These are phyloP conservation scores for Agrocybe pediades DNA, from an alignment of 768 basidiomycete genomes.

Conservation along the genomic window DNA sequence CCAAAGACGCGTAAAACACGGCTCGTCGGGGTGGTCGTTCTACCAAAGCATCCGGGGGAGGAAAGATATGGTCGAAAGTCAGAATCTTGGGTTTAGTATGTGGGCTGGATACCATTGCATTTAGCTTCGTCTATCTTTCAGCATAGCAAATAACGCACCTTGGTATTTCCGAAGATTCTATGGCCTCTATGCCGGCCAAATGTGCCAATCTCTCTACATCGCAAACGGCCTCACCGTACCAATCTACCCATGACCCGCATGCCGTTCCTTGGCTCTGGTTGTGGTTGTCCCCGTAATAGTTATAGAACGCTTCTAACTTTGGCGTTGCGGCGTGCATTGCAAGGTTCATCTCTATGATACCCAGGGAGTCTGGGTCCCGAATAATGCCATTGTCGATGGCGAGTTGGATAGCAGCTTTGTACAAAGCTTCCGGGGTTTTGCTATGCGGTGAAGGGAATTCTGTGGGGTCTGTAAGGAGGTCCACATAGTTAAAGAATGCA, in stretches of 20 bases:
- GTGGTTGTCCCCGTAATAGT: constrained; percentile 56
- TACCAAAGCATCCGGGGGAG: constrained; percentile 44
- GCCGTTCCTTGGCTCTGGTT: constrained; percentile 28
- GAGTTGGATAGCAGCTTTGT: constrained; percentile 55
- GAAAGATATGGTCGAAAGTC: constrained; percentile 79
- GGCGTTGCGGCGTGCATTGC: constrained; percentile 80
- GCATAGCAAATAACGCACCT: constrained; percentile 26
- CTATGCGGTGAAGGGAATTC: constrained; percentile 32
- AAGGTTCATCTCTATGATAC: constrained; percentile 69
- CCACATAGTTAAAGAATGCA: constrained; percentile 77
- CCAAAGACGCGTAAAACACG: constrained; percentile 74
- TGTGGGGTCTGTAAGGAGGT: constrained; percentile 59
- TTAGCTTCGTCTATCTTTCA: neutral
- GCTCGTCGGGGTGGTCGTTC: constrained; percentile 61
- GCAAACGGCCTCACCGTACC: constrained; percentile 78
- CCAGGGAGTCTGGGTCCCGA: constrained; percentile 47
- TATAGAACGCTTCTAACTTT: constrained; percentile 81
- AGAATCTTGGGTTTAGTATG: constrained; percentile 52
- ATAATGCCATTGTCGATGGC: constrained; percentile 50
- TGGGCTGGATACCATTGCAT: constrained; percentile 18
- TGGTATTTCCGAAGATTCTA: constrained; percentile 34
- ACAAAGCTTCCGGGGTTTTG: constrained; percentile 49
- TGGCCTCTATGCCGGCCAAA: constrained; percentile 52
- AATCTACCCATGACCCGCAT: constrained; percentile 81
- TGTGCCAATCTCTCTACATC: constrained; percentile 59